A percentile compares a stretch with the other conserved stretches of the same genome.
Conservation (phyloP, 805 yeast species). For the Metschnikowia anglica region DNA sequence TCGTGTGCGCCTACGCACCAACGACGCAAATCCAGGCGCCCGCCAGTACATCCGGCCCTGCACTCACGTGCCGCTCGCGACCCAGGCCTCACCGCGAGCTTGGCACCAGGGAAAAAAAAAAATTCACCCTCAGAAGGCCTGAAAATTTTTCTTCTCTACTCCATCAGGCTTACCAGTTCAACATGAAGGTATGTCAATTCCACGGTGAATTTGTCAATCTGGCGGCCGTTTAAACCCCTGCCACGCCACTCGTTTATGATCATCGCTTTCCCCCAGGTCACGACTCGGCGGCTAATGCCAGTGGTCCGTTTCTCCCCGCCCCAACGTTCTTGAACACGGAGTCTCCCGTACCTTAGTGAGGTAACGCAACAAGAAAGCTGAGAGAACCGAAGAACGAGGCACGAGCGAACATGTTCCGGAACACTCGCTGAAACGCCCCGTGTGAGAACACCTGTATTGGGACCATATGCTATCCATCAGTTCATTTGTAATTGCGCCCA, state of each 20-base stretch:
- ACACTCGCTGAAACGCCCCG: no score
- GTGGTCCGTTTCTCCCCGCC: no score
- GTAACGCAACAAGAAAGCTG: no score
- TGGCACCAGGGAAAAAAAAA: constrained; percentile 17
- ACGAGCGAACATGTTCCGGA: no score
- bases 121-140: constrained; percentile 16
- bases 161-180: constrained; percentile 37
- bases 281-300: no score
- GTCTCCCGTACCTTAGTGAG: no score
- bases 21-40: background rate
- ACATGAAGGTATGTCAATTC: constrained; percentile 44
- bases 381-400: no score
- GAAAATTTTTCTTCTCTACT: constrained; percentile 26
- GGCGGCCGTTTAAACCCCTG: background rate
- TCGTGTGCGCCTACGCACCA: background rate
- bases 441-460: no score
- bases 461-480: no score
- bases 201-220: constrained; percentile 2
- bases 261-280: background rate
- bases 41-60: constrained; percentile 6
- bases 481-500: no score
- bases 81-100: constrained; percentile 5
- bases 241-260: background rate
- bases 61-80: constrained; percentile 11
- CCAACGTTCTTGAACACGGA: background rate